Evolutionary conservation across 306 rosid genomes (phyloP).

Genomic region (Dryas alaskensis): DNA sequence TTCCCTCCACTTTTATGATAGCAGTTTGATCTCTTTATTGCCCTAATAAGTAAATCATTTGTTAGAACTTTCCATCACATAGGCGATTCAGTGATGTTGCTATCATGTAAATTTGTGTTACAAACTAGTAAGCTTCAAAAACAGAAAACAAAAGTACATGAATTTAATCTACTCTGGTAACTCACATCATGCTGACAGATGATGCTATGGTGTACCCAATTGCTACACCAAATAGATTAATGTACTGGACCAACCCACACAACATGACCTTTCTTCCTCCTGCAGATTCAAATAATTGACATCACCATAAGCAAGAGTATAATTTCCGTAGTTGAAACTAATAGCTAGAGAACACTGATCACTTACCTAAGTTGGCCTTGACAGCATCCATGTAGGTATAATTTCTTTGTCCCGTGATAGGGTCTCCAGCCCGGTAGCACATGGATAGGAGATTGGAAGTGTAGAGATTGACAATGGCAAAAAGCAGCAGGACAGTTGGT

Average conservation of each 20-base stretch:
- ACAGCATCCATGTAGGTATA: slow-evolving; percentile 82
- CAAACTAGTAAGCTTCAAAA: background rate
- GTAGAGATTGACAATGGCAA: slow-evolving; percentile 60
- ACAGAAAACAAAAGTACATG: background rate
- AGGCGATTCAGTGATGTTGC: too few relatives aligned
- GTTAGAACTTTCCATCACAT: too few relatives aligned
- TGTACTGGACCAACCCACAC: slow-evolving; percentile 63
- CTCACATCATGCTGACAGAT: slow-evolving; percentile 87
- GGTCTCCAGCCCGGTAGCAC: slow-evolving; percentile 57
- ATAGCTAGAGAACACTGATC: background rate
- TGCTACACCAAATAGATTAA: slow-evolving; percentile 64
- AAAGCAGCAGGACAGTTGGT: slow-evolving; percentile 52
- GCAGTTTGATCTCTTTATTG: slow-evolving; percentile 71
- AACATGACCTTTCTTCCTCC: slow-evolving; percentile 61
- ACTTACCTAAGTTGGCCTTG: slow-evolving; percentile 61
- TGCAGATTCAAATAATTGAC: slow-evolving; percentile 27
- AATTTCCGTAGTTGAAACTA: background rate
- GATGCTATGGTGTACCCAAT: slow-evolving; percentile 77
- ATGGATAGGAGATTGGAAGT: slow-evolving; percentile 55
- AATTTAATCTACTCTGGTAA: slow-evolving; percentile 9
- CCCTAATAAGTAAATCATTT: slow-evolving; percentile 34
- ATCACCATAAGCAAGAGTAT: background rate
- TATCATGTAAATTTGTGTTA: background rate
- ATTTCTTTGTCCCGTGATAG: slow-evolving; percentile 56
- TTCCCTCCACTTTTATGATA: slow-evolving; percentile 64